Evolutionary conservation across 108 stramenopile species (phyloP), one percentile per base, ranked within the genome.

Genomic region (Cylindrotheca closterium): DNA sequence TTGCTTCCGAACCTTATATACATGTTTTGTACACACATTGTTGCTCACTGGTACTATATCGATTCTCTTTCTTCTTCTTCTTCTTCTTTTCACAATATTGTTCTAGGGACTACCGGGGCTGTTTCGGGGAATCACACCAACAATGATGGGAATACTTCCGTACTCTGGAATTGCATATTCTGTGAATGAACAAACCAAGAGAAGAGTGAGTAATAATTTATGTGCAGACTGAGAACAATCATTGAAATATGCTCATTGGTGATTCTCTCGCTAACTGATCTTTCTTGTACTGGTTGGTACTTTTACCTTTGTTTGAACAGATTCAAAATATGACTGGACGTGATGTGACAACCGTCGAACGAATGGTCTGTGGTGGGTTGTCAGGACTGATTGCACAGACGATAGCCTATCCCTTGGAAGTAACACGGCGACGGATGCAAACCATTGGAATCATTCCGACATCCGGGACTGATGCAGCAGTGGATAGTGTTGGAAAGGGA

Each of bases 401-500:
- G 0, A 54, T 88, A 18, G 83, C 95, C 8, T 99, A 99, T 78
- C 98, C 98, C 1, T 70, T 97, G 8, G 98, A 99, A 47, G 92
- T 99, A 18, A 94, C 91, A 19, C 63, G 98, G 30, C 73, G 98
- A 47, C 84, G 97, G 2, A 97, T 98, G 98, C 98, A 99, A 85
- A 99, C 98, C 0, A 83, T 90, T 58, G 95, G 95, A 12, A 67
- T 92, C 50, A 83, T 93, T 19, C 76, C 81, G 5, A 82, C 82
- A 10, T 68, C 71, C 18, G 91, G 87, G 1, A 73, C 81, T 15
- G 87, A 88, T 55, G 85, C 92, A 4, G 87, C 92, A 3, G 74
- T 89, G 1, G 72, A 78, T 45, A 70, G 70, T 45, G 70, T 90
- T 30, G 71, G 71, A 46, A 65, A 65, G 22, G 25, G 29, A 3